These are phyloP conservation scores for Clarireedia monteithiana DNA, from an alignment of 2,329 filamentous ascomycete species.

Conservation along the genomic window DNA sequence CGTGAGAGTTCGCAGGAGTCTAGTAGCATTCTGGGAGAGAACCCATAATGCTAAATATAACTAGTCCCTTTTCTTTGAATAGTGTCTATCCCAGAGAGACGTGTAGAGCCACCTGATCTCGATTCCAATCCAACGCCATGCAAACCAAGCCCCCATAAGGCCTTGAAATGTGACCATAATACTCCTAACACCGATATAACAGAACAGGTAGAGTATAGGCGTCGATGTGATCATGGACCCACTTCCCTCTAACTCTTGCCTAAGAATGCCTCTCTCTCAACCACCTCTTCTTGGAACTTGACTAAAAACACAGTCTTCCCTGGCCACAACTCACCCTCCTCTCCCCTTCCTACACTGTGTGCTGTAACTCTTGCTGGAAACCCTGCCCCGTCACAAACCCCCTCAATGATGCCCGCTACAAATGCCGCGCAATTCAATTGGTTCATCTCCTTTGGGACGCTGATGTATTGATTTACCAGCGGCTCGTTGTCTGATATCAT, in stretches of 20 bases:
- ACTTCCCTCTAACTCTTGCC: slow-evolving; percentile 40
- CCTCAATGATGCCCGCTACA: slow-evolving; percentile 91
- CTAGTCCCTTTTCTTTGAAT: background rate
- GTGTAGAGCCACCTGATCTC: too few species aligned
- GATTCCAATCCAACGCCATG: background rate
- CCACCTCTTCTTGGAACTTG: slow-evolving; percentile 82
- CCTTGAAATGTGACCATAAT: slow-evolving; percentile 6
- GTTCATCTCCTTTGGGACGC: slow-evolving; percentile 89
- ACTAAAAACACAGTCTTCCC: slow-evolving; percentile 93
- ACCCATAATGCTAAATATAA: background rate
- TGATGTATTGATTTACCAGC: slow-evolving; percentile 88
- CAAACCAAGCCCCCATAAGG: slow-evolving; percentile 1
- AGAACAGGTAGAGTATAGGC: background rate
- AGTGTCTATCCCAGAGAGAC: background rate
- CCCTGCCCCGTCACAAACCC: slow-evolving; percentile 85
- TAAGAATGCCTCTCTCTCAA: slow-evolving; percentile 83
- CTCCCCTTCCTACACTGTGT: slow-evolving; percentile 60
- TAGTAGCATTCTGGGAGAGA: too few species aligned
- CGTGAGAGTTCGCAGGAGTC: too few species aligned
- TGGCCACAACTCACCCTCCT: slow-evolving; percentile 79
- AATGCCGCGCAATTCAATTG: slow-evolving; percentile 95
- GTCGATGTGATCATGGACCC: background rate
- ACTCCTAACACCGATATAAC: background rate
- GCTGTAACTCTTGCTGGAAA: slow-evolving; percentile 86
- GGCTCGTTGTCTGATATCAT: slow-evolving; percentile 99